Base-by-base conservation (phyloP, 768 basidiomycete genomes). In the Psilocybe cyanescens region DNA sequence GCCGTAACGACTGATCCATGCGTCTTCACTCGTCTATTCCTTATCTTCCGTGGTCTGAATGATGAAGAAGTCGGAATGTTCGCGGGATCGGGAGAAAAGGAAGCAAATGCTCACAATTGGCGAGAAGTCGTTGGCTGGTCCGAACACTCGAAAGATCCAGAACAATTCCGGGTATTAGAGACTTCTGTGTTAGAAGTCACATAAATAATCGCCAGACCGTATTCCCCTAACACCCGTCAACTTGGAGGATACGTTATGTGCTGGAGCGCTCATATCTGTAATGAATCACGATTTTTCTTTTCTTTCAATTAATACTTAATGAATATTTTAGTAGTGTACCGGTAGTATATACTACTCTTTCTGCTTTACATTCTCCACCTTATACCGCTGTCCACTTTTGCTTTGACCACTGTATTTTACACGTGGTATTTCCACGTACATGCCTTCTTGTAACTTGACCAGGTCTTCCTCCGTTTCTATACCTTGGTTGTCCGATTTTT, bases 71-170 rank as follows among this genome's bases (percentile, higher is more conserved):
- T 91, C 59, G 84, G 84, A 17, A 71, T 86, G 44, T 94, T 94
- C 71, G 85, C 86, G 4, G 88, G 85, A 17, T 86, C 91, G 2
- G 91, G 93, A 9, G 93, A 93, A 76, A 94, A 94, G 74, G 93
- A 94, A 72, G 93, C 92, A 31, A 91, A 91, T 63, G 75, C 79
- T 8, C 83, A 83, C 67, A 92, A 94, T 75, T 95, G 93, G 93
- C 78, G 91, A 59, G 90, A 90, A 68, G 75, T 87, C 44, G 85
- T 94, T 48, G 89, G 88, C 24, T 94, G 91, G 89, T 86, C 87
- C 8, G 93, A 94, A 73, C 83, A 88, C 68, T 87, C 87, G 57
- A 92, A 92, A 72, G 92, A 94, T 63, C 69, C 85, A 17, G 77
- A 82, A 14, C 76, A 88, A 72, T 94, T 94, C 78, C 85, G 92